Evolutionary conservation across 805 yeast genomes (phyloP), one percentile per base, ranked within the genome.

Genomic region (Spathaspora arborariae): DNA sequence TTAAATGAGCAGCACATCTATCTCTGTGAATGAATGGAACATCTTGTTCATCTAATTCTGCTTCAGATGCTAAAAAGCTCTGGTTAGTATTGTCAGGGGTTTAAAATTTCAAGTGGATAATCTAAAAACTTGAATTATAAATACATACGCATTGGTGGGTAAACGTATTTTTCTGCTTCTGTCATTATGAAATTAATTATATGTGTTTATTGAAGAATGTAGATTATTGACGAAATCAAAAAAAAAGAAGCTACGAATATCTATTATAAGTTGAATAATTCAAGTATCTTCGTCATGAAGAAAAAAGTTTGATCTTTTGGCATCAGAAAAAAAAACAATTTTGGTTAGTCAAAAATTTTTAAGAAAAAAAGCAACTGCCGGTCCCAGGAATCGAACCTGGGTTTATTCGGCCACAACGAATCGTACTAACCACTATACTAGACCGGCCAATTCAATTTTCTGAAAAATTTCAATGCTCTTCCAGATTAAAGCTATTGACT

Each of bases 341-440:
- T 30, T 16, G n/a, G 16, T 9, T 7, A 30, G 15, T 30, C 8
- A 15, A n/a, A 27, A 3, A 5, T 30, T 3, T 4, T 13, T 9
- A 39, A 39, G 20, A 39, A 39, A 39, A 39, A n/a, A 20, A 37
- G 10, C 18, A 7, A 37, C 19, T 71, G 76, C 76, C 73, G 74
- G 70, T 64, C 71, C 75, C 76, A 70, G 75, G 75, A 71, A 70
- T 70, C 76, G 76, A 71, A 71, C 75, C 62, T 71, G 75, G 74
- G 75, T 71, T 60, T 62, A 65, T 56, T 67, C 76, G 73, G 75
- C 76, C 76, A 70, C 75, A 70, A 70, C 72, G 75, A 67, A 55
- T 63, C 64, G 75, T 70, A 70, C 75, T 70, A 51, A 70, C 76
- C 75, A 70, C 75, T 70, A 70, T 70, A 70, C 76, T 64, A 70